A percentile compares a stretch with the other conserved stretches of the same genome.
Conservation (phyloP, 768 basidiomycete species). For the Tulasnella sp. region DNA sequence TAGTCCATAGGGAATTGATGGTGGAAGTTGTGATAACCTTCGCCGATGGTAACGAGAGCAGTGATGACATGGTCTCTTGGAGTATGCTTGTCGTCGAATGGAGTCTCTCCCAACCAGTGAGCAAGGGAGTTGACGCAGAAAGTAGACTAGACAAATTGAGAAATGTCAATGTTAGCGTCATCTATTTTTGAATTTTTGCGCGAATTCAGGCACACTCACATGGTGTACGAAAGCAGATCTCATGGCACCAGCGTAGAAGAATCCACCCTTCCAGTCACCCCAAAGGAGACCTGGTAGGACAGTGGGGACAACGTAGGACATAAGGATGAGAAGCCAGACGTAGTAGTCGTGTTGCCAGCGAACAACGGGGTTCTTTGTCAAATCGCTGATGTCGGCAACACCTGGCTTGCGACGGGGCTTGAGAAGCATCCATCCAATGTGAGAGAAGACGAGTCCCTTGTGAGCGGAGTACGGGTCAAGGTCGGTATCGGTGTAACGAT, state of each 20-base stretch:
- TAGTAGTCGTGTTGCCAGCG: slow-evolving; percentile 83
- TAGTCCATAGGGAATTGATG: slow-evolving; percentile 97
- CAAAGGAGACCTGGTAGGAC: slow-evolving; percentile 64
- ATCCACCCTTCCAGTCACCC: slow-evolving; percentile 80
- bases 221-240: slow-evolving; percentile 80
- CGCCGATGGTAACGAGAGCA: slow-evolving; percentile 81
- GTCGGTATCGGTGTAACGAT: slow-evolving; percentile 93
- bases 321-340: slow-evolving; percentile 49
- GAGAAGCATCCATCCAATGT: slow-evolving; percentile 87
- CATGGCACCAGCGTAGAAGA: slow-evolving; percentile 67
- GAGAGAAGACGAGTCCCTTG: slow-evolving; percentile 74
- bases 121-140: slow-evolving; percentile 96
- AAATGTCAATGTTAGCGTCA: too few relatives aligned
- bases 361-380: slow-evolving; percentile 66
- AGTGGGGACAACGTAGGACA: slow-evolving; percentile 64
- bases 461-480: slow-evolving; percentile 93
- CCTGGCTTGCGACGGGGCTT: slow-evolving; percentile 84
- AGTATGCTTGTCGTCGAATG: slow-evolving; percentile 91
- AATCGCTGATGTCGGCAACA: slow-evolving; percentile 78
- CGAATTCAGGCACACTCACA: slow-evolving; percentile 46
- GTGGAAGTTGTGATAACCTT: slow-evolving; percentile 98
- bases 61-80: slow-evolving; percentile 83
- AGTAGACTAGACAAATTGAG: slow-evolving; percentile 74
- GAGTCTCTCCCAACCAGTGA: slow-evolving; percentile 87
- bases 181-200: too few relatives aligned